Evolutionary conservation across 1,139 yeast species (phyloP), one percentile per base, ranked within the genome.

Genomic region (Hanseniaspora sp.): DNA sequence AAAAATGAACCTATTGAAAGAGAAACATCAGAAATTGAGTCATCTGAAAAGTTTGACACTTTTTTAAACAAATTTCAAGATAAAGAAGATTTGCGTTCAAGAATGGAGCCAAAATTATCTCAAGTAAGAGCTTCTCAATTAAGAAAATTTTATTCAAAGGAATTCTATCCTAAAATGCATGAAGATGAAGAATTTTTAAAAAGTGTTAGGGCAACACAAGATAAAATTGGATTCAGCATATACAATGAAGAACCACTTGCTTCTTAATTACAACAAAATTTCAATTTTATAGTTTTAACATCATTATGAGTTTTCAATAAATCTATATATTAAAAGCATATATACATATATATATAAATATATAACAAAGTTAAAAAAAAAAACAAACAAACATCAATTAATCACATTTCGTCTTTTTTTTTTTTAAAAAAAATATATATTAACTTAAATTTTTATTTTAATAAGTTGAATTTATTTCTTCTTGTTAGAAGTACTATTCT

Each of bases 401-500:
- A n/a, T n/a, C n/a, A n/a, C n/a, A n/a, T n/a, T n/a, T n/a, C n/a
- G n/a, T n/a, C n/a, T n/a, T n/a, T n/a, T n/a, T n/a, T n/a, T n/a
- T n/a, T n/a, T n/a, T n/a, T n/a, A n/a, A n/a, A n/a, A n/a, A n/a
- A n/a, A n/a, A n/a, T n/a, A n/a, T n/a, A n/a, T n/a, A n/a, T n/a
- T n/a, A n/a, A n/a, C n/a, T n/a, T n/a, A n/a, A n/a, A n/a, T n/a
- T n/a, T n/a, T n/a, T n/a, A n/a, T n/a, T n/a, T n/a, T n/a, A n/a
- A n/a, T 8, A 11, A 37, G 12, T 15, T 17, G 15, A 31, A 38
- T 29, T 47, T 56, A 46, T 42, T 54, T 54, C 43, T 46, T 54
- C 79, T 86, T 87, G 71, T 76, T 79, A 53, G 94, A 84, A 61
- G 95, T 86, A 51, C 92, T 81, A 74, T 88, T 86, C 80, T 88